Conservation (phyloP, 441 rosid species). For the Bruguiera hainesii region DNA sequence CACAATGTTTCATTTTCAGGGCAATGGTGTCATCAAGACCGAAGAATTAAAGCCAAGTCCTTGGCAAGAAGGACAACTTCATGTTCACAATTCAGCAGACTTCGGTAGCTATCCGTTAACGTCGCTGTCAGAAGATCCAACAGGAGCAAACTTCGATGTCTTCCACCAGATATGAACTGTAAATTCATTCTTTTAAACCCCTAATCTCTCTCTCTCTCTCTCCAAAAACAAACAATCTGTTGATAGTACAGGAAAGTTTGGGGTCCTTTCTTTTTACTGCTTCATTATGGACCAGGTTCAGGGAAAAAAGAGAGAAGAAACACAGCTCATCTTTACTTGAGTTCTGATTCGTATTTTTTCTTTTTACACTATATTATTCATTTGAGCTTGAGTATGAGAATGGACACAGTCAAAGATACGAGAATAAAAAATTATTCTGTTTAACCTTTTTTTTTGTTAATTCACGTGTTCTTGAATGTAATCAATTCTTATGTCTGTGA, state of each 20-base stretch:
- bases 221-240: constrained; percentile 20
- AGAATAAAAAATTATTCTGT: too few species aligned
- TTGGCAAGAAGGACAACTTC: constrained; percentile 37
- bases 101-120: constrained; percentile 47
- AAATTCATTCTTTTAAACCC: constrained; percentile 20
- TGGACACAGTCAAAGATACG: too few species aligned
- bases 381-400: too few species aligned
- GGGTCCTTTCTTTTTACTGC: constrained; percentile 4
- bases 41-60: constrained; percentile 36
- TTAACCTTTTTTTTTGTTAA: too few species aligned
- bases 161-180: constrained; percentile 44
- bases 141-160: constrained; percentile 44
- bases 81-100: constrained; percentile 33
- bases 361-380: too few species aligned
- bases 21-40: constrained; percentile 28
- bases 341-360: background rate
- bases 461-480: too few species aligned
- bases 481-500: too few species aligned
- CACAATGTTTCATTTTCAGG: constrained; percentile 33
- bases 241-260: constrained; percentile 37
- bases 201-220: background rate
- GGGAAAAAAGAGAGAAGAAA: background rate
- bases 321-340: constrained; percentile 13
- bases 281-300: background rate
- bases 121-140: constrained; percentile 52